Conservation (phyloP, 2,329 filamentous ascomycete genomes). For the Fusarium keratoplasticum region DNA sequence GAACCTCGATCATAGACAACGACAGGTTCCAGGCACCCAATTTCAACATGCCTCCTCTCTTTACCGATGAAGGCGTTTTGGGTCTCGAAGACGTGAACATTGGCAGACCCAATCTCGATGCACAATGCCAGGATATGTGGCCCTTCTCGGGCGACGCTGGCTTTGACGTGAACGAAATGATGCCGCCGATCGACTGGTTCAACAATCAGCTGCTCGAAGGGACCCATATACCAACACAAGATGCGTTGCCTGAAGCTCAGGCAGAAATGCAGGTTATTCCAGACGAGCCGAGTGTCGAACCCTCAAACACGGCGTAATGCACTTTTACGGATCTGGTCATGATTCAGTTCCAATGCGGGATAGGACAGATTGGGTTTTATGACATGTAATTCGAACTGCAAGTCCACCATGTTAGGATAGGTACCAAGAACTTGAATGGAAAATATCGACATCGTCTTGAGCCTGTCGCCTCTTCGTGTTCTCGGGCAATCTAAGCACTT, state of each 20-base stretch:
- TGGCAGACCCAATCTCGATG: not conserved
- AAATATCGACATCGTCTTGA: not conserved
- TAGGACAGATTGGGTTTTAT: not conserved
- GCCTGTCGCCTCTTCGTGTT: not conserved
- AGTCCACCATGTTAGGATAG: too few relatives aligned
- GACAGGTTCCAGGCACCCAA: not conserved
- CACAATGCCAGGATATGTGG: not conserved
- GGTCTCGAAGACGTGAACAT: not conserved
- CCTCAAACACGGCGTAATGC: not conserved
- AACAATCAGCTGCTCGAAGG: conserved; percentile 1
- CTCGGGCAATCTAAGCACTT: not conserved
- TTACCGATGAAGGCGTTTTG: not conserved
- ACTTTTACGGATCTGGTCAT: not conserved
- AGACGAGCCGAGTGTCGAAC: not conserved
- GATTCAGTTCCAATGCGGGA: not conserved
- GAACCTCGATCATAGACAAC: not conserved
- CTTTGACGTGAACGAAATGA: not conserved
- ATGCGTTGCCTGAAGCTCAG: not conserved
- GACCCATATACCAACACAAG: not conserved
- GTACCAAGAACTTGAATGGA: too few relatives aligned
- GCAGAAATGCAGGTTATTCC: not conserved
- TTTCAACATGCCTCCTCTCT: not conserved
- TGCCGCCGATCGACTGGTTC: conserved; percentile 2
- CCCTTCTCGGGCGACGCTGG: not conserved
- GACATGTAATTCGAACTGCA: not conserved